These are phyloP conservation scores for Posidonia oceanica DNA, from an alignment of 116 monocot species.

Conservation along the genomic window DNA sequence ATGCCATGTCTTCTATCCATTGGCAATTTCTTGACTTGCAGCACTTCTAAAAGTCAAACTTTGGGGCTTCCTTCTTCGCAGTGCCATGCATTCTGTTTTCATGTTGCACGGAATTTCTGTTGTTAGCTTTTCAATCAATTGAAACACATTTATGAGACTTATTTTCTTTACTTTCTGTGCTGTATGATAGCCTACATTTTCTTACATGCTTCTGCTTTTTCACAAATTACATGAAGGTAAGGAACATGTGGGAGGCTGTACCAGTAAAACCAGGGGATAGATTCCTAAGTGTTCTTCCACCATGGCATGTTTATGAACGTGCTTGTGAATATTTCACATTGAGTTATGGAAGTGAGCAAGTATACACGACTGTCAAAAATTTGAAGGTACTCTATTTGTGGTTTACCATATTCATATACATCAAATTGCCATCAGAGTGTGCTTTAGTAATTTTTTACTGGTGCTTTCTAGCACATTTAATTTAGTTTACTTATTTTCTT, in stretches of 20 bases:
- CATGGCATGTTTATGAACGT: conserved; percentile 99
- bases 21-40: not conserved
- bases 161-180: not conserved
- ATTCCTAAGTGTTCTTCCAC: conserved; percentile 88
- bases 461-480: too few species aligned
- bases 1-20: not conserved
- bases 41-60: not conserved
- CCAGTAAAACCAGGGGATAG: conserved; percentile 73
- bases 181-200: not conserved
- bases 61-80: not conserved
- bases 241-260: conserved; percentile 75
- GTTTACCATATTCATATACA: not conserved
- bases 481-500: not conserved
- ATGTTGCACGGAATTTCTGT: too few species aligned
- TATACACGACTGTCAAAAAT: conserved; percentile 77
- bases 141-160: too few species aligned
- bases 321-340: conserved; percentile 76
- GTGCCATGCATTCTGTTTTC: not conserved
- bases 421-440: too few species aligned
- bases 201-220: not conserved
- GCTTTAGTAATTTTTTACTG: too few species aligned
- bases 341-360: conserved; percentile 67
- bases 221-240: conserved; percentile 31
- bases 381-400: conserved; percentile 47
- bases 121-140: too few species aligned